Base-by-base conservation (phyloP, 495 filamentous ascomycete species). In the Parmelia sp. region DNA sequence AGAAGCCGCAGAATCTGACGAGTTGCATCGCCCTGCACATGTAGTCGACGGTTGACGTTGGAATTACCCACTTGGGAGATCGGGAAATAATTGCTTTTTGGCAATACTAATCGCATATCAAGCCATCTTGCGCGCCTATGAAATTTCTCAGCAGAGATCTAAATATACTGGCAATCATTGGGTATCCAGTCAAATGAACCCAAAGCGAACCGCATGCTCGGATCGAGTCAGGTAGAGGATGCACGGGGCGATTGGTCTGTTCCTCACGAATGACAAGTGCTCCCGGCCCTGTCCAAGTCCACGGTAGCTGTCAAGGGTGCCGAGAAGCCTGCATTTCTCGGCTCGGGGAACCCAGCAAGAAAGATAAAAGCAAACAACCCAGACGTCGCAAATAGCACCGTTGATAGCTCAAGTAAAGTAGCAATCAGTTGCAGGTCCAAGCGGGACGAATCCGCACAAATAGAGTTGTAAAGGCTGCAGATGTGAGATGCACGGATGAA, bases 51-150 rank as follows among this genome's bases (percentile, higher is more conserved):
- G 14, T 29, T 29, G 49, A 53, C 49, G 49, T 53, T 53, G 49
- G 25, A 53, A 53, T 53, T 53, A 15, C 49, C 27, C 25, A 31
- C 27, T 53, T 31, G 10, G 49, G 49, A 53, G 0, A 53, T 29
- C 25, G 49, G 49, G 49, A 12, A 29, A 53, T 53, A 31, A 17
- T 53, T 53, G 49, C 49, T 53, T 53, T 53, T 53, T 53, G 5
- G 49, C 45, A 49, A 23, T 49, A n/a, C 10, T 49, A 15, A 49
- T 49, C 11, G 45, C 49, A 53, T 53, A 19, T 53, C 49, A 14
- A 14, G 17, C 49, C 49, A 53, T 17, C 6, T 53, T 17, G 27
- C 49, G 49, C 49, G 49, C 49, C 49, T 53, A 53, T 53, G 25
- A 53, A 53, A 53, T 5, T 53, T 31, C 4, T 53, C 9, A 14